Evolutionary conservation across 225 moss, liverwort and hornwort species (phyloP).

Genomic region (Asterella californica): DNA sequence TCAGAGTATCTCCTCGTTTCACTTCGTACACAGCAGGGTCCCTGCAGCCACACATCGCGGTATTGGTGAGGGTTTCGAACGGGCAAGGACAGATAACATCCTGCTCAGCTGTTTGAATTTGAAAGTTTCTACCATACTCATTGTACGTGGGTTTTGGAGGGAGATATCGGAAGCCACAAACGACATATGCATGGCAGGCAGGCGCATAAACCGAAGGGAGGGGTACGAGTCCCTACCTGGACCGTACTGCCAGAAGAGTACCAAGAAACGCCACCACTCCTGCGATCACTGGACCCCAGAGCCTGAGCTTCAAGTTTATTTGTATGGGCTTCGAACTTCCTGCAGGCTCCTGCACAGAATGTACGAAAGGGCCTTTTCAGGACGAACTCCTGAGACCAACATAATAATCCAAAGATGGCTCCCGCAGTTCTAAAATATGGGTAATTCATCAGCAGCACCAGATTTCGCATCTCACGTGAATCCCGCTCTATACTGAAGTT

Average conservation of each 20-base stretch:
- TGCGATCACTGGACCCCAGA: conserved; percentile 43
- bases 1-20: conserved; percentile 67
- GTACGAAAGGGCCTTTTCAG: not conserved
- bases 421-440: not conserved
- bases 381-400: not conserved
- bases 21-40: conserved; percentile 54
- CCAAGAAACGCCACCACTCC: conserved; percentile 44
- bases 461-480: not conserved
- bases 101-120: not conserved
- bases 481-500: no score
- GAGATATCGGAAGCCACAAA: not conserved
- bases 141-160: not conserved
- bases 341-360: conserved; percentile 25
- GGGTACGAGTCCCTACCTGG: conserved; percentile 26
- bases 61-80: not conserved
- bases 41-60: conserved; percentile 17
- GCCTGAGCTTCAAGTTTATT: conserved; percentile 25
- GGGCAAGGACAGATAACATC: not conserved
- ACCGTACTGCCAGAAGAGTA: conserved; percentile 32
- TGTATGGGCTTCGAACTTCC: conserved; percentile 19
- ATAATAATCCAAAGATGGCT: not conserved
- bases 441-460: not conserved
- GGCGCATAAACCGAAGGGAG: not conserved
- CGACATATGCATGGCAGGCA: not conserved
- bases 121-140: not conserved